phyloP scores from a whole-genome alignment of 1,139 yeast species.

The Yamadazyma atlantica region DNA sequence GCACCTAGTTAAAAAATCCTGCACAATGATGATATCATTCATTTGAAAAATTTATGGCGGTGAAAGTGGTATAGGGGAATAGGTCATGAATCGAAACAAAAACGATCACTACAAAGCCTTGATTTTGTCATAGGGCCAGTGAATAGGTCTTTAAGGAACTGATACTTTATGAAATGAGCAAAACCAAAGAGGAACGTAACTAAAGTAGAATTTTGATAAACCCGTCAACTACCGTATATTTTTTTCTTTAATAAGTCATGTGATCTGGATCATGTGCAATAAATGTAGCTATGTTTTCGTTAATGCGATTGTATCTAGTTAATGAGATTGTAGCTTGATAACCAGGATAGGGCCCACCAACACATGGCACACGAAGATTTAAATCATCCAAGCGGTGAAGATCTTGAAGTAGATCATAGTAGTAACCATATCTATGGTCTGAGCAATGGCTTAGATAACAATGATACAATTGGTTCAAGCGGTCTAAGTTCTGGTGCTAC shows the following conservation, averaged over 20 bases:
- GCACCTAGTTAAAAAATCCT: not conserved
- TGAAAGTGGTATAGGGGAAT: not conserved
- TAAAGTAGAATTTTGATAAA: too few species aligned
- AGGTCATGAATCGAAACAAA: not conserved
- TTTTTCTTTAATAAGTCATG: too few species aligned
- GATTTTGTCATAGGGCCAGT: too few species aligned
- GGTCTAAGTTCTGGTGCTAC: not conserved
- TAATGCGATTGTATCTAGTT: too few species aligned
- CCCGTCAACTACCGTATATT: too few species aligned
- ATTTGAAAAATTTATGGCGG: not conserved
- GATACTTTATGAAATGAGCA: too few species aligned
- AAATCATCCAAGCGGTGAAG: not conserved
- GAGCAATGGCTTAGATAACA: not conserved
- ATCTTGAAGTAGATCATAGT: not conserved
- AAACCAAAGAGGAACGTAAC: too few species aligned
- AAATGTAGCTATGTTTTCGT: not conserved
- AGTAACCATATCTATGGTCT: not conserved
- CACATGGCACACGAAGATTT: not conserved
- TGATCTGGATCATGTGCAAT: not conserved
- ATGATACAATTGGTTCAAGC: not conserved
- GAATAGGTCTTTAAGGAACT: too few species aligned
- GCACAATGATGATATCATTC: not conserved
- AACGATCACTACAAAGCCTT: too few species aligned
- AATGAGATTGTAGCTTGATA: too few species aligned
- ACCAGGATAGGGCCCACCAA: not conserved